These are phyloP conservation scores for Myriosclerotinia curreyana DNA, from an alignment of 2,329 filamentous ascomycete genomes.

Conservation along the genomic window DNA sequence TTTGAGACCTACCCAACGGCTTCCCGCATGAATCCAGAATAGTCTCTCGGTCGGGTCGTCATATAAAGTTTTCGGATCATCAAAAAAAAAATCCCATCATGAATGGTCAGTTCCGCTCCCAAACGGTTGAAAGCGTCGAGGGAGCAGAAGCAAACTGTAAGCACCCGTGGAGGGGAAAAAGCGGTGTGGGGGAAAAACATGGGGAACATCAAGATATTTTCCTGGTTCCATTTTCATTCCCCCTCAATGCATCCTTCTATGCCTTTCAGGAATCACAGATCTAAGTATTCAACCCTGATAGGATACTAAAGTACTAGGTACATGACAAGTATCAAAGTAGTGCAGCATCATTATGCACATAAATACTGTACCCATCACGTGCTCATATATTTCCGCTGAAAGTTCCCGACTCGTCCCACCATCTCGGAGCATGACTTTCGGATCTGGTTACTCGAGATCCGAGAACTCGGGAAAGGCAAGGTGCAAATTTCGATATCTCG, in stretches of 20 bases:
- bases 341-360: not conserved
- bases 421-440: conserved; percentile 16
- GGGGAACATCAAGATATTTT: conserved; percentile 1
- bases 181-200: conserved; percentile 12
- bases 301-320: not conserved
- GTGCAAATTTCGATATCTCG: conserved; percentile 10
- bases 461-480: conserved; percentile 16
- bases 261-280: conserved; percentile 2
- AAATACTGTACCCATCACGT: conserved; percentile 7
- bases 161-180: conserved; percentile 11
- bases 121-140: conserved; percentile 8
- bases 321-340: not conserved
- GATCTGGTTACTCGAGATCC: conserved; percentile 15
- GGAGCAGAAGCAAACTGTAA: conserved; percentile 1
- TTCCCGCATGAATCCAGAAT: conserved; percentile 6
- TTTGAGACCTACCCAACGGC: conserved; percentile 9
- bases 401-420: conserved; percentile 16
- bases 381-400: conserved; percentile 17
- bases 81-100: not conserved
- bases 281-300: not conserved
- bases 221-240: not conserved
- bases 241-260: conserved; percentile 3
- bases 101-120: not conserved
- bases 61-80: conserved; percentile 19
- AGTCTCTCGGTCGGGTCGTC: not conserved